Base-by-base conservation (phyloP, 805 yeast genomes). In the Jamesozyma jinghongensis region DNA sequence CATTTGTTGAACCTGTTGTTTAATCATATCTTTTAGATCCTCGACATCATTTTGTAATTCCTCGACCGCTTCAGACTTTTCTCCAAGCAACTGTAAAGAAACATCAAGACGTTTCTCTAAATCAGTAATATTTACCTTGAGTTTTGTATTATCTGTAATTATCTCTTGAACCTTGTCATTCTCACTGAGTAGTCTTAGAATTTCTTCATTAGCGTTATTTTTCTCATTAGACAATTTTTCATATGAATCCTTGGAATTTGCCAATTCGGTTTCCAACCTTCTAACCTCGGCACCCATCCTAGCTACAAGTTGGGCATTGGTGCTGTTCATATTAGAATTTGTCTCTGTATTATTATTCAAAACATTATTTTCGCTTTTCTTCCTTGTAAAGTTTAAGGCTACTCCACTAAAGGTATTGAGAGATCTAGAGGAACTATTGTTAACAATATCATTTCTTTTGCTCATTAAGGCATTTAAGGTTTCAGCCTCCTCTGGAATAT, bases 31-130 rank as follows among this genome's bases (percentile, higher is more conserved):
- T 62, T 92, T 92, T 61, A 90, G 69, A 61, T 92, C 98, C 4
- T 69, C 72, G 14, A 92, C 90, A 55, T 92, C 98, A 6, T 94
- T 95, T 48, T 71, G 73, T 35, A 92, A 69, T 60, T 92, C 98
- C 41, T 79, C 83, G 4, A 85, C 90, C 46, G 69, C 71, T 57
- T 94, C 98, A 5, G 85, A 72, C 57, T 87, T 87, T 56, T 88
- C 96, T 5, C 95, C 95, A 13, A 90, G 68, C 42, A 84, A 56
- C 50, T 78, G 83, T n/a, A 59, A 45, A 35, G 87, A 62, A 37
- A 84, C 73, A 5, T 81, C 74, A 41, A 71, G 69, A 40, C 64
- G 62, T 17, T 59, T 53, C 14, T 66, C 69, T 34, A 77, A 44
- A 19, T 62, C 67, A 0, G 55, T 57, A 0, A 75, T 54, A 22